Evolutionary conservation across 768 basidiomycete species (phyloP), one percentile per base, ranked within the genome.

Genomic region (Kwoniella heveanensis): DNA sequence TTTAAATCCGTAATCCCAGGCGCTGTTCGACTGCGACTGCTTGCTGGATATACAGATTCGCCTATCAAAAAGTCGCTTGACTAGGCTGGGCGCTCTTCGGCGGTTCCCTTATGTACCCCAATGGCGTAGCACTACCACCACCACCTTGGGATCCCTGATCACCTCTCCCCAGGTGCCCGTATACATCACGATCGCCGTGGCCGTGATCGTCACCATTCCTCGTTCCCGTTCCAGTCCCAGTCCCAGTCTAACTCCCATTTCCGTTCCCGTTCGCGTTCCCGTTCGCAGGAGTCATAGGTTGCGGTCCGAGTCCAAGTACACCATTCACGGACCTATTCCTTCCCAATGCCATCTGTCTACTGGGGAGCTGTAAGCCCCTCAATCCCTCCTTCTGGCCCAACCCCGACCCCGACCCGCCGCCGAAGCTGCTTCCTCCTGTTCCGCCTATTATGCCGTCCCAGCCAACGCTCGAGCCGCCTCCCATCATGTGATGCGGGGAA

Each of bases 291-390:
- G 39, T 44, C 39, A 44, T 44, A 44, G 39, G 39, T 19, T 49
- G 48, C 5, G 10, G 25, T 6, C 22, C 8, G 39, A 32, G 17
- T 5, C 15, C 36, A 4, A 55, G 65, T 19, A 62, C 49, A 30
- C 60, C 65, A 49, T 66, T 66, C 9, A 49, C 54, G 4, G 55
- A 62, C 36, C 62, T 53, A 52, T 30, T 39, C 37, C 67, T 56
- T 27, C 59, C 50, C 39, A 63, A 53, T 19, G 71, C 69, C 58
- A 70, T 65, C 51, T 72, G 71, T 46, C 67, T 65, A 17, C 48
- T 60, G 25, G 74, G 74, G 21, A 76, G 46, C 47, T 73, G 72
- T 51, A 76, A 51, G 0, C 70, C 70, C 48, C 73, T 69, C 52
- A 74, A 57, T n/a, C 73, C 72, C 29, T 57, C 60, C 50, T 54